These are phyloP conservation scores for Penicillium sp. DNA, from an alignment of 2,329 filamentous ascomycete genomes.

Conservation along the genomic window DNA sequence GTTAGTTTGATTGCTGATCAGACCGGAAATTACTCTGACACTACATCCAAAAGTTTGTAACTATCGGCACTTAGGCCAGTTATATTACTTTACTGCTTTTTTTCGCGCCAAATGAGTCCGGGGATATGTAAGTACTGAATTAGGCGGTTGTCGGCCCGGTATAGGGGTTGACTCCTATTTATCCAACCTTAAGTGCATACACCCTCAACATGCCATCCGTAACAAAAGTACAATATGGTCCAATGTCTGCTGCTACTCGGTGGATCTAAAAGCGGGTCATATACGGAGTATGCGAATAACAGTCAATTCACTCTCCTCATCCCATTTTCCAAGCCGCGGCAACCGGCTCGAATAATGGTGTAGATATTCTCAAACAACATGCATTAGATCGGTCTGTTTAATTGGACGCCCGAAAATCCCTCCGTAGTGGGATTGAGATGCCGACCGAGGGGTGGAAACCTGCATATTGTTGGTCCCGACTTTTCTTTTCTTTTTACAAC, in stretches of 20 bases:
- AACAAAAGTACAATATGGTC: neutral
- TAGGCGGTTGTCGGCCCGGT: neutral
- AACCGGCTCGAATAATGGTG: neutral
- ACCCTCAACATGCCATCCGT: neutral
- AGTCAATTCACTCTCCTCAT: neutral
- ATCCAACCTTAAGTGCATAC: neutral
- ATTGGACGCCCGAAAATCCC: neutral
- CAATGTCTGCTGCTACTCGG: neutral
- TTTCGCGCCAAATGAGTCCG: neutral
- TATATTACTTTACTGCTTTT: neutral
- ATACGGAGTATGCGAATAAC: neutral
- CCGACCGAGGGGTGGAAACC: neutral
- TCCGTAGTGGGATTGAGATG: neutral
- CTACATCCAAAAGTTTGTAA: too few species aligned
- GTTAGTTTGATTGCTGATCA: slow-evolving; percentile 3
- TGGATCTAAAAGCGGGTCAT: slow-evolving; percentile 4
- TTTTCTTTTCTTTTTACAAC: neutral
- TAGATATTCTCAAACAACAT: neutral
- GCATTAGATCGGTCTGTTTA: neutral
- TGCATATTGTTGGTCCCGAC: neutral
- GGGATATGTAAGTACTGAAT: neutral
- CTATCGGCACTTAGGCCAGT: neutral
- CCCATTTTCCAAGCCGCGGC: neutral
- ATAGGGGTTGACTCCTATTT: neutral
- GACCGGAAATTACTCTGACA: neutral